Percentiles rank a stretch among this genome's conserved stretches.
Conservation (phyloP, 1,139 yeast species). For the Debaryomyces udenii region DNA sequence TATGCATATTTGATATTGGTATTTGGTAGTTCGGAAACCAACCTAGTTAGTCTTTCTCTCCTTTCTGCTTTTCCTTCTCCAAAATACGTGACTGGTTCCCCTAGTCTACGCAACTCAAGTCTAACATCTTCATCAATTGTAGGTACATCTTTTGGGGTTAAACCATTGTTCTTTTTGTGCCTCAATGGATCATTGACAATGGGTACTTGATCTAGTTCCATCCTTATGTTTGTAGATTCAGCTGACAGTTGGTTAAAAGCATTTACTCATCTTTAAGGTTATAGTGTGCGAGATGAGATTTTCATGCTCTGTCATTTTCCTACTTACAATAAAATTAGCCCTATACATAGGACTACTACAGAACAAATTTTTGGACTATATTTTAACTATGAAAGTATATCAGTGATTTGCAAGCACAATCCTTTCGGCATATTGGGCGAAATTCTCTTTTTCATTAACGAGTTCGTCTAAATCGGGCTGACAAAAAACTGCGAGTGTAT, state of each 20-base stretch:
- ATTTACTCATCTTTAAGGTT: not conserved
- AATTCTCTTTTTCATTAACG: slow-evolving; percentile 47
- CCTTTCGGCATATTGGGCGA: slow-evolving; percentile 52
- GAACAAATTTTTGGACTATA: too few species aligned
- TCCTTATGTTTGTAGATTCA: slow-evolving; percentile 11
- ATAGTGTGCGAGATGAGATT: slow-evolving; percentile 6
- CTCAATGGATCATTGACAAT: slow-evolving; percentile 24
- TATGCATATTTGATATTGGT: slow-evolving; percentile 13
- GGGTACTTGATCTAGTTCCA: slow-evolving; percentile 29
- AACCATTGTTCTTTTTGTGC: slow-evolving; percentile 1
- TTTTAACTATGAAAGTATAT: slow-evolving; percentile 3
- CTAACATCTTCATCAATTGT: slow-evolving; percentile 67
- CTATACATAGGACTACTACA: too few species aligned
- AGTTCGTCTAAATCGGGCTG: slow-evolving; percentile 60
- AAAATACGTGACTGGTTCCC: slow-evolving; percentile 60
- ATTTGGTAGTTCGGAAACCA: slow-evolving; percentile 22
- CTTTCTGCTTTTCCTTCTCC: slow-evolving; percentile 68
- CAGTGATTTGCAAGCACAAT: slow-evolving; percentile 38
- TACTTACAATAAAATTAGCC: too few species aligned
- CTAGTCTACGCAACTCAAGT: slow-evolving; percentile 46
- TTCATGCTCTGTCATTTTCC: not conserved
- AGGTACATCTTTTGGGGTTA: slow-evolving; percentile 44
- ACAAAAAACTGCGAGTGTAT: slow-evolving; percentile 65
- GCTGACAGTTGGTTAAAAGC: not conserved
- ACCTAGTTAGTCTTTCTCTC: slow-evolving; percentile 53